Evolutionary conservation across 805 yeast species (phyloP), one percentile per base, ranked within the genome.

Genomic region (Priceomyces haplophilus): DNA sequence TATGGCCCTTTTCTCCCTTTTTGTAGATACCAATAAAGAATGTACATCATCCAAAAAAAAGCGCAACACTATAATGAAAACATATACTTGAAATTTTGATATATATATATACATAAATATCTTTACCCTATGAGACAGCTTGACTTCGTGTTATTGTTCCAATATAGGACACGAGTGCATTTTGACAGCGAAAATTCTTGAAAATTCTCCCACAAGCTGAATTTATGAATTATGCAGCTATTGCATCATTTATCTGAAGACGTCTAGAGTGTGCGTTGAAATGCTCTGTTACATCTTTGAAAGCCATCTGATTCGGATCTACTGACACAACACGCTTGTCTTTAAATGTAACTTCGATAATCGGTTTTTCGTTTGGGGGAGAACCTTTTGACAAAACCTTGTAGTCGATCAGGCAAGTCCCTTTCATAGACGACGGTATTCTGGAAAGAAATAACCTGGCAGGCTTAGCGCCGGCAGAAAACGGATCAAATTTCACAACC

Each of bases 201-300:
- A 21, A 21, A 21, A 7, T 7, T 6, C 6, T 21, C 8, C 8
- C 8, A 21, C 6, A 21, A 21, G 6, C 8, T 21, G 24, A 21
- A 6, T 6, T 6, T 21, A 7, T 8, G 31, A 8, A 12, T 27
- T 10, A 27, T 4, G 31, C n/a, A 8, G 54, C 38, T 40, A 86
- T 79, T 46, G 84, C 83, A 46, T 88, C 96, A 55, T 85, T 74
- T 52, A 89, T 72, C 46, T 81, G 81, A 53, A 90, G 66, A 54
- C 80, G 77, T 64, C 96, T 80, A 7, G 96, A 88, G 58, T 90
- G 95, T 43, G 85, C 73, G 59, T 90, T 95, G 50, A 91, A 80
- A 46, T 73, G 62, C 41, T 79, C 82, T 7, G 77, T 67, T 52
- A 89, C 65, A 50, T 89, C 96, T 16, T 64, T 69, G 45, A 86